phyloP scores from a whole-genome alignment of 345 rosid species.

The Eucalyptus curtisii region DNA sequence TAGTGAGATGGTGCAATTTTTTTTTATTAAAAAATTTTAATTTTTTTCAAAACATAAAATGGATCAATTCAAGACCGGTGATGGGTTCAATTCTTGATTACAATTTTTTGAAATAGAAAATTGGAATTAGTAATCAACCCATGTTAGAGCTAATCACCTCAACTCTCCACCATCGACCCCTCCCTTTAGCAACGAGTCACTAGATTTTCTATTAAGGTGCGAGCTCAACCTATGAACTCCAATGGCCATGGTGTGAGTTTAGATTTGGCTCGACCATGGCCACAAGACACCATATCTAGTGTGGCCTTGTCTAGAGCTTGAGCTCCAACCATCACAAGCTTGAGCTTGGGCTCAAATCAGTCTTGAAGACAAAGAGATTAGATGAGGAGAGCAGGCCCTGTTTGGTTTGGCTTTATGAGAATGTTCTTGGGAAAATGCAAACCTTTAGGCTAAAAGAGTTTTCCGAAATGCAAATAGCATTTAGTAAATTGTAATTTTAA shows the following conservation, averaged over 20 bases:
- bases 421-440: too few relatives aligned
- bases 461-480: too few relatives aligned
- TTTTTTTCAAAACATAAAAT: background rate
- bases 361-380: background rate
- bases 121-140: background rate
- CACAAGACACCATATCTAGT: background rate
- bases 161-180: background rate
- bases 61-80: accelerated
- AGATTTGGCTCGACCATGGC: background rate
- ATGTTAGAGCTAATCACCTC: background rate
- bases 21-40: too few relatives aligned
- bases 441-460: accelerated
- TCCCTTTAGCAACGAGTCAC: background rate
- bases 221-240: background rate
- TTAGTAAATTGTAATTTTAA: too few relatives aligned
- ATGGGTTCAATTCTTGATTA: too few relatives aligned
- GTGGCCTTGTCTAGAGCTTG: background rate
- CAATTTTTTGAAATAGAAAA: background rate
- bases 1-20: background rate
- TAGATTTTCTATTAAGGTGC: background rate
- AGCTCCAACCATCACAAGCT: background rate
- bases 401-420: too few relatives aligned
- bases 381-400: too few relatives aligned
- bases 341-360: background rate
- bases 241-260: background rate